Percentiles rank a stretch among this genome's conserved stretches.
These are phyloP conservation scores for Acer saccharum DNA, from an alignment of 345 rosid species.

Conservation along the genomic window DNA sequence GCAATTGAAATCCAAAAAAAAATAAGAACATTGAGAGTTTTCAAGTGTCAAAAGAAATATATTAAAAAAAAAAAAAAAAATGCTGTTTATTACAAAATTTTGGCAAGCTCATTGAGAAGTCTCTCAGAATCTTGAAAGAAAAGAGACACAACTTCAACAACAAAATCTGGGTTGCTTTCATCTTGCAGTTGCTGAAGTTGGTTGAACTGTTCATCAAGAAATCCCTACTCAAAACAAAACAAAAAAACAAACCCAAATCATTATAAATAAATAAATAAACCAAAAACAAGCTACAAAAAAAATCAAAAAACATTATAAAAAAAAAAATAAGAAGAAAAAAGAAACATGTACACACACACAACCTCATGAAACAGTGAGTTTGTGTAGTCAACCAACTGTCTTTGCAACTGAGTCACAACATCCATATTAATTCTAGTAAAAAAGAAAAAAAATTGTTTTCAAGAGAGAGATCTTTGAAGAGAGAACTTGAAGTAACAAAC, in stretches of 20 bases:
- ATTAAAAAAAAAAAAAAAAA: no score
- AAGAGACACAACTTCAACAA: slow-evolving; percentile 58
- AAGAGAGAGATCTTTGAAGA: slow-evolving; percentile 23
- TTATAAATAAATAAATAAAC: neutral
- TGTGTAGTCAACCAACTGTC: slow-evolving; percentile 47
- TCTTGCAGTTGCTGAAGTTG: slow-evolving; percentile 65
- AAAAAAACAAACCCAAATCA: slow-evolving; percentile 9
- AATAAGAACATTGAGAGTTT: neutral
- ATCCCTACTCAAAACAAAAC: slow-evolving; percentile 36
- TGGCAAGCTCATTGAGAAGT: slow-evolving; percentile 54
- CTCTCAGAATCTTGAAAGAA: slow-evolving; percentile 62
- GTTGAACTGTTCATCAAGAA: slow-evolving; percentile 60
- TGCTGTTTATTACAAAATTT: slow-evolving; percentile 37
- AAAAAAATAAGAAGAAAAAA: neutral
- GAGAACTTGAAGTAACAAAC: neutral
- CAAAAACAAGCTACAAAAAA: neutral
- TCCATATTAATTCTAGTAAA: slow-evolving; percentile 31
- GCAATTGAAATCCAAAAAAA: neutral
- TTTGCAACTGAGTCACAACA: slow-evolving; percentile 46
- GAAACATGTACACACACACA: slow-evolving; percentile 15
- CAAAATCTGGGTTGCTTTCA: slow-evolving; percentile 65
- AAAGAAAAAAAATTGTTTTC: no score
- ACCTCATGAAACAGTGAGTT: slow-evolving; percentile 55
- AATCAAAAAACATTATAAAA: neutral
- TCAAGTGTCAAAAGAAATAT: no score